Percentiles rank a stretch among this genome's conserved stretches.
These are phyloP conservation scores for Trichophyton schoenleinii DNA, from an alignment of 2,329 filamentous ascomycete genomes.

Conservation along the genomic window DNA sequence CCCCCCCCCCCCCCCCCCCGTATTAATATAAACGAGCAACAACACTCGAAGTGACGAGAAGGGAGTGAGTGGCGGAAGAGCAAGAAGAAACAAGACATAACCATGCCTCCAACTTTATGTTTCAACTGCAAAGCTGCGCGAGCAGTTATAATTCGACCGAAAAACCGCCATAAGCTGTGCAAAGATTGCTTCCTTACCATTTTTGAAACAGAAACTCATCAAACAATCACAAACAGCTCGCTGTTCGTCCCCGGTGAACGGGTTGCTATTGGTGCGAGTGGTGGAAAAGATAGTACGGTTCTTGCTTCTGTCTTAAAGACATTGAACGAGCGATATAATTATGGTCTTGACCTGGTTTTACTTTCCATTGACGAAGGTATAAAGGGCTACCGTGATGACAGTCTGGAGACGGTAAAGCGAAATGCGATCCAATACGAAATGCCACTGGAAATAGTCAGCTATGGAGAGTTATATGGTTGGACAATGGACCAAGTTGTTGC, in stretches of 20 bases:
- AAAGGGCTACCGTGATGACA: slow-evolving; percentile 91
- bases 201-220: slow-evolving; percentile 88
- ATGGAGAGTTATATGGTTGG: slow-evolving; percentile 92
- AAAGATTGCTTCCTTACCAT: slow-evolving; percentile 72
- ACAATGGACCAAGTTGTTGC: slow-evolving; percentile 98
- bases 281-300: slow-evolving; percentile 95
- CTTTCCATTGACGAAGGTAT: slow-evolving; percentile 96
- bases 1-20: no score
- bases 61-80: not conserved
- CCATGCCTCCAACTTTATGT: slow-evolving; percentile 68
- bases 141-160: slow-evolving; percentile 83
- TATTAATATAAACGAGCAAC: no score
- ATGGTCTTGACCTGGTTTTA: slow-evolving; percentile 72
- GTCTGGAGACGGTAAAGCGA: slow-evolving; percentile 87
- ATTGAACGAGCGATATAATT: slow-evolving; percentile 76
- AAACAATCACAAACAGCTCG: slow-evolving; percentile 71
- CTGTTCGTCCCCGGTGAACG: slow-evolving; percentile 75
- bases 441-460: slow-evolving; percentile 82
- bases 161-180: slow-evolving; percentile 90
- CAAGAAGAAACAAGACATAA: not conserved
- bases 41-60: not conserved
- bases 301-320: slow-evolving; percentile 90
- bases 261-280: slow-evolving; percentile 88
- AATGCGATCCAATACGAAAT: slow-evolving; percentile 87
- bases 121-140: slow-evolving; percentile 61